phyloP scores from a whole-genome alignment of 257 asterid genomes.

The Agastache rugosa region DNA sequence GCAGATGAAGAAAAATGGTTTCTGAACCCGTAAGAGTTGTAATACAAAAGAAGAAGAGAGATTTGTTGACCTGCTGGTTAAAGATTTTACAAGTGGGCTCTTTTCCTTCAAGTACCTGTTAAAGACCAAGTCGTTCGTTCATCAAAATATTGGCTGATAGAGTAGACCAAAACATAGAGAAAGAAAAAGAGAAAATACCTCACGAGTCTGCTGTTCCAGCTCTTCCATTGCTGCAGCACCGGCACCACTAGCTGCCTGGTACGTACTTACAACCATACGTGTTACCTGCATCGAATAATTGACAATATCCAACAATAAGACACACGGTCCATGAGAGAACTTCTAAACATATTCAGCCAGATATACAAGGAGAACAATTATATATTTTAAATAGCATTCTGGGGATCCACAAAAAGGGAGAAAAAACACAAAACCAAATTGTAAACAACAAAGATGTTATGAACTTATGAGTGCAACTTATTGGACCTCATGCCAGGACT shows the following conservation, averaged over 20 bases:
- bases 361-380: neutral
- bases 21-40: constrained; percentile 13
- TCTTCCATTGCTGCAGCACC: constrained; percentile 99
- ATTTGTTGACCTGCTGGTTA: constrained; percentile 64
- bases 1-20: constrained; percentile 4
- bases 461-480: neutral
- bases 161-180: constrained; percentile 2
- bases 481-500: neutral
- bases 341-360: neutral
- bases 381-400: neutral
- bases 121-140: constrained; percentile 16
- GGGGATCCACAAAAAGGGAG: neutral
- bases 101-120: constrained; percentile 79
- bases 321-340: neutral
- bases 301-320: neutral
- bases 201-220: constrained; percentile 90
- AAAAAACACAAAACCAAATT: neutral
- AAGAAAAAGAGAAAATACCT: constrained; percentile 49
- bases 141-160: neutral
- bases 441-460: neutral
- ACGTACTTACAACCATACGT: constrained; percentile 70
- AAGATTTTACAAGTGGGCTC: constrained; percentile 90
- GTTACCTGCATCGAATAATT: constrained; percentile 44
- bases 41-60: constrained; percentile 1
- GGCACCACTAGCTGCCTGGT: constrained; percentile 82